Base-by-base conservation (phyloP, 2,329 filamentous ascomycete species). In the Fusarium sp. region DNA sequence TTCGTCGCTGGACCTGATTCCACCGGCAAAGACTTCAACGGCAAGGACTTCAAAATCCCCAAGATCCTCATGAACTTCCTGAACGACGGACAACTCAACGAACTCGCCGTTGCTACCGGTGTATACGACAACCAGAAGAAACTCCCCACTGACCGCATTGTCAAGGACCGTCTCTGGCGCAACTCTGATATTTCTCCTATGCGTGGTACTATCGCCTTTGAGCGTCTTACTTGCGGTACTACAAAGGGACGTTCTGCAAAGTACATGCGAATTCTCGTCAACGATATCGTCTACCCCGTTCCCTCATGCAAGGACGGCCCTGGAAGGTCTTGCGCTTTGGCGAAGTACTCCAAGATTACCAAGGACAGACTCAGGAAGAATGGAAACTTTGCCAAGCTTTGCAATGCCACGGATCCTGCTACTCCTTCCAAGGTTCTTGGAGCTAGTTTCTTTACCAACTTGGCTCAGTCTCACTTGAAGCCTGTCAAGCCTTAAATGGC, bases 1-100 rank as follows among this genome's bases (percentile, higher is more conserved):
- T 82, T 92, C n/a, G 76, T 80, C 11, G 76, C 83, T 24, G 88
- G 87, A 0, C 86, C 87, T 0, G 82, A 81, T 13, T 78, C 83
- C 4, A 82, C 79, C 2, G 88, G 87, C 40, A 83, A 77, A 3
- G 80, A 78, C 14, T 78, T 78, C 6, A 82, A 86, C 27, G 84
- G 85, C 7, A 79, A 78, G 7, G 75, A 73, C 1, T 89, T 87
- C 67, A 73, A 77, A 5, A 75, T 90, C 0, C 88, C 88, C 8
- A 85, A 84, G 42, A 80, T 92, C 22, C 82, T 91, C 13, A 85
- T 88, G 52, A 83, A 83, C 1, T 92, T 92, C 75, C 80, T 89
- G 40, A 91, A 92, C 64, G 90, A 92, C 70, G 89, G 89, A 6
- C 90, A 92, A 72, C 83, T 91, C 42, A 88, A 85, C 51, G 85